Base-by-base conservation (phyloP, 495 filamentous ascomycete genomes). In the Aspergillus cavernicola region DNA sequence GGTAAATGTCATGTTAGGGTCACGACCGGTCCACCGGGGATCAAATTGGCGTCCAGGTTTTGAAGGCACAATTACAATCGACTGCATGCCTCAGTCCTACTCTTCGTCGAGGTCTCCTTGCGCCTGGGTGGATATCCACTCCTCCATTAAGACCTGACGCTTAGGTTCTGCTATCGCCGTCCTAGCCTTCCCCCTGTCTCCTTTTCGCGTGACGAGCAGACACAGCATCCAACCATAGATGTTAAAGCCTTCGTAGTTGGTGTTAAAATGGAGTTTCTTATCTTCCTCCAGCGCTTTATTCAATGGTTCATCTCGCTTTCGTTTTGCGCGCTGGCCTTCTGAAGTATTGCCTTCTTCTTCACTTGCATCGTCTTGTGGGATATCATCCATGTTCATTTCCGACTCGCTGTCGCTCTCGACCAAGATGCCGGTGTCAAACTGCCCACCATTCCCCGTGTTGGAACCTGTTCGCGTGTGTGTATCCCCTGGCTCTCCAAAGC, bases 201-300 rank as follows among this genome's bases (percentile, higher is more conserved):
- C 83, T 52, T 76, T 84, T 33, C 86, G 79, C 67, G 95, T 92
- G 55, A 98, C 86, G 12, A 97, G 84, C 32, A 98, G 73, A 66
- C 91, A 97, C 32, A 98, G 75, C 26, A 95, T 88, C 53, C 89
- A 86, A 7, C 92, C 89, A 70, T 93, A 92, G 66, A 98, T 97
- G 61, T 84, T 85, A 68, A 96, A 98, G 28, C 93, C 92, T 59
- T 97, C 91, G 67, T 97, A 97, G 19, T 85, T 84, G 22, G 90
- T 96, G 48, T 83, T 80, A 67, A 96, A 78, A 2, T 77, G 79
- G 57, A 95, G 66, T 68, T 96, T 96, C 76, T 97, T 97, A 61
- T 96, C 88, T 48, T 95, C 89, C 18, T 69, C 74, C 19, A 49
- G 61, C 2, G 55, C 52, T 13, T 56, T 50, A 23, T 32, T 18